phyloP scores from a whole-genome alignment of 495 filamentous ascomycete genomes.

The Schizothecium vesticola region DNA sequence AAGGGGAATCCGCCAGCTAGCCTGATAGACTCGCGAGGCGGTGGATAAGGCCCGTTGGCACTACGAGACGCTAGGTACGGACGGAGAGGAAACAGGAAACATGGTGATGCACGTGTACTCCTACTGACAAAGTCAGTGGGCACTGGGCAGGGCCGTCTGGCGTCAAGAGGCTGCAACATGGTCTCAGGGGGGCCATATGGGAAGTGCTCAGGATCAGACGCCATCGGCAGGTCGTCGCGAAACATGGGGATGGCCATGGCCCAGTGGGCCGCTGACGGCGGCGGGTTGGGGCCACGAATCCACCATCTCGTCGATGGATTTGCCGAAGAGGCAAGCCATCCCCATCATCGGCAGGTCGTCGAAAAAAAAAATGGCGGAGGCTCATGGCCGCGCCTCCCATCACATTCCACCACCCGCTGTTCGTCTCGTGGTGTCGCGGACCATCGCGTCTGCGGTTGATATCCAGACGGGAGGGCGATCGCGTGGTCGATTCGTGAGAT shows the following conservation, averaged over 20 bases:
- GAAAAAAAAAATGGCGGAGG: conserved; percentile 24
- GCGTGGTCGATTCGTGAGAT: conserved; percentile 19
- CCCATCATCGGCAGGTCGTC: not conserved
- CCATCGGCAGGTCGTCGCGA: conserved; percentile 3
- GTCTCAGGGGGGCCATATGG: conserved; percentile 17
- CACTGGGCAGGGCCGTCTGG: not conserved
- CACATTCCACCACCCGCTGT: not conserved
- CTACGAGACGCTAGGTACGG: not conserved
- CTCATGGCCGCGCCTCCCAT: conserved; percentile 11
- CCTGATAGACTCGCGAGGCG: not conserved
- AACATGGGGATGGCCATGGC: not conserved
- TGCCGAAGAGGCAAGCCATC: conserved; percentile 9
- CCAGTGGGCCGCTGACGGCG: not conserved
- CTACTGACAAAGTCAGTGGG: not conserved
- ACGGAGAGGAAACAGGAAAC: not conserved
- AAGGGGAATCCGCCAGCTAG: not conserved
- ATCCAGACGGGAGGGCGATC: not conserved
- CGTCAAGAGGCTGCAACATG: not conserved
- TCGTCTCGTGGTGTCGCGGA: not conserved
- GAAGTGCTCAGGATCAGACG: conserved; percentile 8
- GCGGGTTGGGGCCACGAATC: conserved; percentile 4
- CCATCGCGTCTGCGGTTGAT: conserved; percentile 1
- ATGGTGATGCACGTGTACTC: conserved; percentile 1
- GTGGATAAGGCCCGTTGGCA: not conserved
- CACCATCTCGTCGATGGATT: conserved; percentile 26